Percentiles rank a stretch among this genome's conserved stretches.
Evolutionary conservation across 139 green algal species (phyloP).

Genomic region (Marvania coccoides): DNA sequence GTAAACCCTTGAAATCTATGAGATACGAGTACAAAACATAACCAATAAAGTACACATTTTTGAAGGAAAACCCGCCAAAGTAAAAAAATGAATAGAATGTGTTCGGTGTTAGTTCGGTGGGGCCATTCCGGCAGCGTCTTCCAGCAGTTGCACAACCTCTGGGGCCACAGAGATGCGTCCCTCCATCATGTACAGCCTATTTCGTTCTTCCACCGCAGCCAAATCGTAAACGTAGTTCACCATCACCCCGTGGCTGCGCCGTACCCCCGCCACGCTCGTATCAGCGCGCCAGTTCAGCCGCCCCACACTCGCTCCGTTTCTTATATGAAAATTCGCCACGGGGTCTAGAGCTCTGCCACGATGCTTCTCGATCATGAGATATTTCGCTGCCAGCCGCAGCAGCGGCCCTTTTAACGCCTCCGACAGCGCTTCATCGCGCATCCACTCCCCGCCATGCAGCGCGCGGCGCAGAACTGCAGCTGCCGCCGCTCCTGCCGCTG

Average conservation of each 20-base stretch:
- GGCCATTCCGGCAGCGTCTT: no score
- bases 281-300: conserved; percentile 60
- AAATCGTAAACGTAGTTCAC: conserved; percentile 70
- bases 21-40: no score
- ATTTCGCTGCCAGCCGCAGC: conserved; percentile 46
- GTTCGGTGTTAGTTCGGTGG: no score
- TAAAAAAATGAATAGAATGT: no score
- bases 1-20: no score
- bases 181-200: conserved; percentile 14
- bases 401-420: conserved; percentile 22
- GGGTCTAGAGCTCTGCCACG: conserved; percentile 59
- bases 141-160: no score
- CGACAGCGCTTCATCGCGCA: conserved; percentile 1
- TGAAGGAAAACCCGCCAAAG: no score
- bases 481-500: neutral
- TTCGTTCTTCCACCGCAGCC: conserved; percentile 6
- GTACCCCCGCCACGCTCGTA: conserved; percentile 30
- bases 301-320: conserved; percentile 65
- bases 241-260: conserved; percentile 62
- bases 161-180: no score
- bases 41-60: no score
- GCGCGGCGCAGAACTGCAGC: conserved; percentile 6
- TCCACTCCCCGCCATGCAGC: conserved; percentile 8
- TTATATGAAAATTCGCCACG: conserved; percentile 79
- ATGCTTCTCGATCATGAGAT: conserved; percentile 55